A percentile compares a stretch with the other conserved stretches of the same genome.
phyloP scores from a whole-genome alignment of 2,329 filamentous ascomycete genomes.

The Paracoccidioides brasiliensis region DNA sequence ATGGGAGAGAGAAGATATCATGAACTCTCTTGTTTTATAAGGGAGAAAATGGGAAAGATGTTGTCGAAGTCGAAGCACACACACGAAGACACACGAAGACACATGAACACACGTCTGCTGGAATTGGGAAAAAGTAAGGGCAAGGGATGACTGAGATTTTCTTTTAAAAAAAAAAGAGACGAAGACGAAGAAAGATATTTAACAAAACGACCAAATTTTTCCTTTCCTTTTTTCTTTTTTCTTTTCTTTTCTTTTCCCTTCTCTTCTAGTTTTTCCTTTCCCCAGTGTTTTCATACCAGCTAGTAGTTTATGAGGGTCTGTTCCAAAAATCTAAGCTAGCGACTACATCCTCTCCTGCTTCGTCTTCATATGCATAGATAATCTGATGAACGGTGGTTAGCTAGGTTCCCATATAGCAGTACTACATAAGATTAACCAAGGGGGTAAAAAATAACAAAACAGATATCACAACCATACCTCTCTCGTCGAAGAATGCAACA shows the following conservation, averaged over 20 bases:
- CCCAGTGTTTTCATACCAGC: neutral
- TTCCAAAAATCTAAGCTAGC: conserved; percentile 96
- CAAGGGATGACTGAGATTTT: too few relatives aligned
- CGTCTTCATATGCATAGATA: conserved; percentile 93
- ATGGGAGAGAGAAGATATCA: neutral
- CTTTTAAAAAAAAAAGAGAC: neutral
- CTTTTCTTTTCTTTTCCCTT: neutral
- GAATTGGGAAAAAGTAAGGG: too few relatives aligned
- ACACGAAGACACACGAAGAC: too few relatives aligned
- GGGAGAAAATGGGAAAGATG: too few relatives aligned
- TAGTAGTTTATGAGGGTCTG: conserved; percentile 24
- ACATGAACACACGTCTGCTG: too few relatives aligned
- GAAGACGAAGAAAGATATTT: neutral
- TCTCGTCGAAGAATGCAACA: conserved; percentile 92
- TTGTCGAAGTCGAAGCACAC: too few relatives aligned
- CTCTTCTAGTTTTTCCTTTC: neutral
- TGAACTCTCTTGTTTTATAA: too few relatives aligned
- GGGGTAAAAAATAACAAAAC: neutral
- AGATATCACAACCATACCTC: conserved; percentile 57
- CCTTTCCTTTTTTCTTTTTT: neutral
- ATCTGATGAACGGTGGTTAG: conserved; percentile 48
- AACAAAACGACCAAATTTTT: neutral
- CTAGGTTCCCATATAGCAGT: neutral
- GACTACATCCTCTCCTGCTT: conserved; percentile 82
- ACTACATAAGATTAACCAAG: neutral